Base-by-base conservation (phyloP, 352 stramenopile genomes). In the Pythium sukuiense region DNA sequence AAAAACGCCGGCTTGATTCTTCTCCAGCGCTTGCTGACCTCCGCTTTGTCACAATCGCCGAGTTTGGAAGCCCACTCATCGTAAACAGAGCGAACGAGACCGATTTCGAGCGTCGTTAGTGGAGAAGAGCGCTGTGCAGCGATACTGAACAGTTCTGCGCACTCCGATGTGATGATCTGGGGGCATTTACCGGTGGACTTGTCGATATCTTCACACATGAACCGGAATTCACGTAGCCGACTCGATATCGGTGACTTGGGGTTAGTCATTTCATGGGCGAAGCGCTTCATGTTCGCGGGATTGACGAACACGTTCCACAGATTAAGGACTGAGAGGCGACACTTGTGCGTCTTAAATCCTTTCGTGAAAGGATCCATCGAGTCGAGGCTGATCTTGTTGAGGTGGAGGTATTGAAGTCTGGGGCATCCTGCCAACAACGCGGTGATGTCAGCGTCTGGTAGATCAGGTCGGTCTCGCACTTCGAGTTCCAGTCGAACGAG, bases 191-290 rank as follows among this genome's bases (percentile, higher is more conserved):
- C 9, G 16, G 18, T 29, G 0, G 43, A 29, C 30, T 8, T 8
- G 6, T 50, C 43, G 43, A 50, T 50, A 29, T 50, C n/a, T 50
- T 50, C 43, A 50, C 43, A 50, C 6, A 50, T 50, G 43, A 50
- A 50, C 20, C 43, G 43, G 18, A 50, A 50, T 6, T 50, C 43
- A 13, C 43, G 43, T 8, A 50, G 14, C 18, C 30, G 43, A 8
- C 43, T 50, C 2, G 43, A 50, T 3, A 50, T 2, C 30, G 1
- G n/a, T 14, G 43, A 50, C 2, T 2, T 50, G 6, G 43, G 8
- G 6, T 29, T 30, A n/a, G n/a, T 50, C 43, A 50, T 27, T 26
- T 50, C 43, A 3, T 13, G 43, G 8, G 43, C 43, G 13, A 50
- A 50, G 18, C 43, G 43, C 18, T 13, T 50, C 43, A 50, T 50